Percentiles rank a stretch among this genome's conserved stretches.
Evolutionary conservation across 805 yeast genomes (phyloP).

Genomic region (Ogataea salicorniae): DNA sequence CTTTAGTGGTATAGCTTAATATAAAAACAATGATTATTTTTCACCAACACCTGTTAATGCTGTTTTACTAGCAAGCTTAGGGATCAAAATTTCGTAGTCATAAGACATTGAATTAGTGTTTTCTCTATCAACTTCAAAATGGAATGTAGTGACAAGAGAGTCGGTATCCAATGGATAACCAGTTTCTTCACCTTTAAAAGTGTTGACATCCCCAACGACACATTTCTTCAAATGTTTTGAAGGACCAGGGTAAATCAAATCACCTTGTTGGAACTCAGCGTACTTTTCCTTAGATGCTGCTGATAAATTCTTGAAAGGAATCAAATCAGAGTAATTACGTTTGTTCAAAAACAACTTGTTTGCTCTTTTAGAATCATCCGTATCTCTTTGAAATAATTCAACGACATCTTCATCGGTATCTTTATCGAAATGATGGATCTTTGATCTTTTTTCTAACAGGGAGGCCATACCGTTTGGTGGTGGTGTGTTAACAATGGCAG

Average conservation of each 20-base stretch:
- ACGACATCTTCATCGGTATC: conserved; percentile 75
- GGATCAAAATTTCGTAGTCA: conserved; percentile 68
- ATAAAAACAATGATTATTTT: conserved; percentile 1
- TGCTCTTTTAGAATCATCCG: conserved; percentile 43
- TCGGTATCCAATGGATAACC: conserved; percentile 52
- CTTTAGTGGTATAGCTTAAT: background rate
- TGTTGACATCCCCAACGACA: conserved; percentile 2
- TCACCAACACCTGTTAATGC: conserved; percentile 8
- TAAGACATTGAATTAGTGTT: conserved; percentile 48
- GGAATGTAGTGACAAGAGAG: conserved; percentile 63
- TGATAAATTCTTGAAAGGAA: conserved; percentile 41
- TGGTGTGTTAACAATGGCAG: conserved; percentile 89
- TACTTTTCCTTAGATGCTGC: conserved; percentile 7
- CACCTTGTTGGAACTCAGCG: conserved; percentile 15
- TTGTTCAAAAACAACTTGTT: conserved; percentile 52
- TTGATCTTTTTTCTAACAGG: conserved; percentile 62
- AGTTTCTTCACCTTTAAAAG: conserved; percentile 17
- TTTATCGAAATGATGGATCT: conserved; percentile 59
- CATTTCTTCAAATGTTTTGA: conserved; percentile 16
- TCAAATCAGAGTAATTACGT: conserved; percentile 69
- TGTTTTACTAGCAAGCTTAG: conserved; percentile 30
- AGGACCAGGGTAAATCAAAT: conserved; percentile 40
- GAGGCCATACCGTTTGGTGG: conserved; percentile 86
- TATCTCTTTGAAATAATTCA: conserved; percentile 60
- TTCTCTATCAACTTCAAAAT: conserved; percentile 59